These are phyloP conservation scores for Coprinellus micaceus DNA, from an alignment of 768 basidiomycete genomes.

Conservation along the genomic window DNA sequence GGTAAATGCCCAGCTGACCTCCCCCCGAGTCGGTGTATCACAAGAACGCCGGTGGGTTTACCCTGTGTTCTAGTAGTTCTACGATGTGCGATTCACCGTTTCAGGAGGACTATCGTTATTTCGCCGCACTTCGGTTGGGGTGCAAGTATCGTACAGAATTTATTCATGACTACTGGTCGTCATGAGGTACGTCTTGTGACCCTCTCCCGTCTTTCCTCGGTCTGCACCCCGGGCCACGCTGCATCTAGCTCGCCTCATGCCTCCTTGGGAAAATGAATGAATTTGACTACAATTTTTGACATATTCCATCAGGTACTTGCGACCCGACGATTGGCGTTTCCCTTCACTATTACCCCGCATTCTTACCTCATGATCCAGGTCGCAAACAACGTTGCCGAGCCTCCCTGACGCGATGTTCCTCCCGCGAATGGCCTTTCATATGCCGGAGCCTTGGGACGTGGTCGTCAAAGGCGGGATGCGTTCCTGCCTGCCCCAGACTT, in stretches of 20 bases:
- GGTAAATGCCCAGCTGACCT: no score
- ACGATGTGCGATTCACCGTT: no score
- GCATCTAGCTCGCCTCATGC: background rate
- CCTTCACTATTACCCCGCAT: background rate
- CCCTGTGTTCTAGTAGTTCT: no score
- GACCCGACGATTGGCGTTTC: constrained; percentile 1
- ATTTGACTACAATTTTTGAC: background rate
- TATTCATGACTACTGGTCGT: no score
- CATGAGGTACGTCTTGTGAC: no score
- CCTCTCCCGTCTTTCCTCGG: background rate
- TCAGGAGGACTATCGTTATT: no score
- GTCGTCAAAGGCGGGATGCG: background rate
- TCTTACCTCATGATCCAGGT: background rate
- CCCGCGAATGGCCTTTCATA: background rate
- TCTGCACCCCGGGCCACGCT: no score
- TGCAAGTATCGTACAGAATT: no score
- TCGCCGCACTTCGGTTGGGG: no score
- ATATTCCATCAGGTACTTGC: constrained; percentile 2
- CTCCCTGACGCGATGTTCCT: background rate
- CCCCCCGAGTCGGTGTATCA: no score
- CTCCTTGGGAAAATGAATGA: no score
- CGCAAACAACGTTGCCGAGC: background rate
- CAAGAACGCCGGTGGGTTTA: no score
- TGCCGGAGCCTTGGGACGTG: background rate
- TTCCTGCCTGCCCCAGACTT: background rate